phyloP scores from a whole-genome alignment of 164 flowering plant species.

The Malania oleifera region DNA sequence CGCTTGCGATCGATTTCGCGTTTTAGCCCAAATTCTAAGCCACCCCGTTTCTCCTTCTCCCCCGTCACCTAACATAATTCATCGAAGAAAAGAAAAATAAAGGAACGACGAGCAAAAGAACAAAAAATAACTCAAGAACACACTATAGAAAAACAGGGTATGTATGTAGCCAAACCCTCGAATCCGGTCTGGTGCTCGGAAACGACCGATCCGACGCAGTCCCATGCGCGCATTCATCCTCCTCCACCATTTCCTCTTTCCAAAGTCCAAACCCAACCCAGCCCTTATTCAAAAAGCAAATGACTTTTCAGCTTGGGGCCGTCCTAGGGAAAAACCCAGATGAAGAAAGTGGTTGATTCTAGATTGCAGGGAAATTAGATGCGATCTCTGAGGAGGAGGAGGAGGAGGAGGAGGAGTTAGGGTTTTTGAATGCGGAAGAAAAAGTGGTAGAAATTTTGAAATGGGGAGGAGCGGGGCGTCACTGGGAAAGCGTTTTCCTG shows the following conservation, averaged over 20 bases:
- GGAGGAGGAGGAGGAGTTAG: too few relatives aligned
- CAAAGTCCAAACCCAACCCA: not conserved
- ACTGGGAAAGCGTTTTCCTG: too few relatives aligned
- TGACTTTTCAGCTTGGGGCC: too few relatives aligned
- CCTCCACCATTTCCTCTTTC: too few relatives aligned
- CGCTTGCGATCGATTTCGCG: slow-evolving; percentile 32
- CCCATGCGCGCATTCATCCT: not conserved
- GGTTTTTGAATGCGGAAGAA: too few relatives aligned
- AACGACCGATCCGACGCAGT: not conserved
- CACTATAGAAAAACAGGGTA: not conserved
- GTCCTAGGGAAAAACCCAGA: too few relatives aligned
- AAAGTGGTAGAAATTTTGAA: too few relatives aligned
- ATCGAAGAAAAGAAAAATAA: slow-evolving; percentile 8
- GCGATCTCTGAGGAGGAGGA: too few relatives aligned
- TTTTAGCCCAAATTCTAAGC: slow-evolving; percentile 23
- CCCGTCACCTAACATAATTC: slow-evolving; percentile 18
- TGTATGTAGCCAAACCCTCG: slow-evolving; percentile 23
- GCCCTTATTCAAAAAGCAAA: not conserved
- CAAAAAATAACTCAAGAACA: not conserved
- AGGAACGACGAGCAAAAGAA: not conserved
- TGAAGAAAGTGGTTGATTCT: too few relatives aligned
- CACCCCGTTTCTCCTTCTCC: slow-evolving; percentile 37
- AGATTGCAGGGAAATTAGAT: too few relatives aligned
- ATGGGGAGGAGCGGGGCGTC: too few relatives aligned
- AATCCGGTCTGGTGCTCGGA: slow-evolving; percentile 15